These are phyloP conservation scores for Nymphaea colorata DNA, from an alignment of 164 flowering plant species.

Conservation along the genomic window DNA sequence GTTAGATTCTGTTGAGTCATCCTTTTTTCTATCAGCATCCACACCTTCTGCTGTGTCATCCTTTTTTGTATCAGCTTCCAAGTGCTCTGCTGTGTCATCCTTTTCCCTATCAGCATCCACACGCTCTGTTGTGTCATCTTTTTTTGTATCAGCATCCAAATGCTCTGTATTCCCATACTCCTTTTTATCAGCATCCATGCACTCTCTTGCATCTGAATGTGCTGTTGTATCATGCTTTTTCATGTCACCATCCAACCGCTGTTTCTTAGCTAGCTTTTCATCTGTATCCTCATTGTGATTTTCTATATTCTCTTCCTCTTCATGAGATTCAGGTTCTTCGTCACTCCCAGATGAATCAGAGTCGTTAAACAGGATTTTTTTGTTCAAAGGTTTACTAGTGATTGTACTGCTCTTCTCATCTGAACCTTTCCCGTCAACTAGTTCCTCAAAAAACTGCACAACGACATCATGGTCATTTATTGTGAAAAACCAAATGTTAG, in stretches of 20 bases:
- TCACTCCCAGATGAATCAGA: slow-evolving; percentile 54
- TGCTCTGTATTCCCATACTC: slow-evolving; percentile 26
- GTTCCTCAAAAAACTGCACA: slow-evolving; percentile 73
- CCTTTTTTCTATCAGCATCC: neutral
- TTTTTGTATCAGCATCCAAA: slow-evolving; percentile 19
- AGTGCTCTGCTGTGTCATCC: slow-evolving; percentile 15
- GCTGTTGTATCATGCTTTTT: slow-evolving; percentile 3
- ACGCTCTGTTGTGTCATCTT: slow-evolving; percentile 1
- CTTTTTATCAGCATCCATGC: neutral
- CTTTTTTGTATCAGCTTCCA: slow-evolving; percentile 21
- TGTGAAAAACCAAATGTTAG: neutral
- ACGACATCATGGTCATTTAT: neutral
- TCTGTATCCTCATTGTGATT: slow-evolving; percentile 19
- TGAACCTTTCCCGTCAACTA: slow-evolving; percentile 39
- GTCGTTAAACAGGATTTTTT: slow-evolving; percentile 48
- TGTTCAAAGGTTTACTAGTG: slow-evolving; percentile 44
- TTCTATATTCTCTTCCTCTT: slow-evolving; percentile 12
- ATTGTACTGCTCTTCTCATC: slow-evolving; percentile 12
- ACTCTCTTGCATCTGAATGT: too few species aligned
- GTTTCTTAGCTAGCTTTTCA: slow-evolving; percentile 41
- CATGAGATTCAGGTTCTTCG: slow-evolving; percentile 11
- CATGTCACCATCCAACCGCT: neutral
- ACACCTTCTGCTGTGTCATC: too few species aligned
- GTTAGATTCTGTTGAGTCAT: slow-evolving; percentile 6
- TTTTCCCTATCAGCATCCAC: neutral